Base-by-base conservation (phyloP, 1,139 yeast species). In the Candida sanyaensis region DNA sequence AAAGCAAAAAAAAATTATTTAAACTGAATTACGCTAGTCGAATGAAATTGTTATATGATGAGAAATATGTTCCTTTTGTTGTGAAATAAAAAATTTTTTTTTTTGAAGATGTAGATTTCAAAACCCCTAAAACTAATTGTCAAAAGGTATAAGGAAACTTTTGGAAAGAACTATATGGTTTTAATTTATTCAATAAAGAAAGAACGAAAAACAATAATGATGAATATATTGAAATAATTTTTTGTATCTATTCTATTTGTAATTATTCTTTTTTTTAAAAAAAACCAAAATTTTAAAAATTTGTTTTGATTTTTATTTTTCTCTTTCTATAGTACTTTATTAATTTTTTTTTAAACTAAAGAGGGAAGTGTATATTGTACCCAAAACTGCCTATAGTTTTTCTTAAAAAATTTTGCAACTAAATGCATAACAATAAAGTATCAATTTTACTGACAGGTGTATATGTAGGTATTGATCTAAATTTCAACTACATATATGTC, bases 121-220 rank as follows among this genome's bases (percentile, higher is more conserved):
- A 24, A 21, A 41, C 6, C 30, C n/a, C 37, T 33, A 17, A 30
- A 12, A 32, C 13, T 8, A 41, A 12, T 26, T 17, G 21, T 12
- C 4, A 24, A 30, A n/a, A 31, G 17, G 34, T 10, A 30, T 44
- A 27, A 44, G 47, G 47, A 45, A 45, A 45, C 41, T 45, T 41
- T 36, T 45, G 47, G 33, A 41, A 41, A 42, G 26, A 30, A 36
- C 17, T 24, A 11, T 36, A 23, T 11, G 11, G 26, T 34, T 17
- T n/a, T 30, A 8, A 8, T 26, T 26, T 26, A 2, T 26, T 26
- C 28, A 26, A 26, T 2, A 26, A 26, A 17, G 21, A 17, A 17
- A 17, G 21, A 17, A 17, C 21, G 21, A 17, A 17, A 17, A 17
- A n/a, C n/a, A n/a, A 17, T 17, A 17, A 17, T 17, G 21, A 17